These are phyloP conservation scores for Paraphoma sp. DNA, from an alignment of 2,329 filamentous ascomycete species.

Conservation along the genomic window DNA sequence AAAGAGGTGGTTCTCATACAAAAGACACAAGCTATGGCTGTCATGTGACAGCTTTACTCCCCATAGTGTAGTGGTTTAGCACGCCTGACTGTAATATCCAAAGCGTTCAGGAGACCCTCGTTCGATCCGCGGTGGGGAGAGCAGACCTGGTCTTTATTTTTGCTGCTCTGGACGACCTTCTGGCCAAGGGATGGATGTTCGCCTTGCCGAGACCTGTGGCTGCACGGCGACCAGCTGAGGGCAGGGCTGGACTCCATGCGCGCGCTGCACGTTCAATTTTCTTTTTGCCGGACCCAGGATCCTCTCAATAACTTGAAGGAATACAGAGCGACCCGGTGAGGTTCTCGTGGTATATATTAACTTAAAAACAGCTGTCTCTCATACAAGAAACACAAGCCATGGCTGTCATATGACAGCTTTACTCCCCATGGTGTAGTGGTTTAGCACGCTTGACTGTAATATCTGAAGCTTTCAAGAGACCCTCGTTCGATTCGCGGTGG, in stretches of 20 bases:
- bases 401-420: background rate
- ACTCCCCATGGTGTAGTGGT: slow-evolving; percentile 7
- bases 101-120: background rate
- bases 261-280: background rate
- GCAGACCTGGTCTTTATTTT: background rate
- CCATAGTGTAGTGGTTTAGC: slow-evolving; percentile 8
- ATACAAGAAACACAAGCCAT: slow-evolving; percentile 4
- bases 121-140: slow-evolving; percentile 5
- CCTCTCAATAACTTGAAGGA: too few relatives aligned
- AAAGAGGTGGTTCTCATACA: background rate
- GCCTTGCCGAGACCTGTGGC: background rate
- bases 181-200: background rate
- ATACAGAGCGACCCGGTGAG: too few relatives aligned
- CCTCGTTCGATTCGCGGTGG: slow-evolving; percentile 5
- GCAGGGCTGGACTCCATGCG: background rate
- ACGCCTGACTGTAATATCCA: slow-evolving; percentile 6
- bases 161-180: background rate
- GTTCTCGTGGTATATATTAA: background rate
- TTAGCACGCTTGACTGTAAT: slow-evolving; percentile 8
- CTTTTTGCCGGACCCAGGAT: background rate
- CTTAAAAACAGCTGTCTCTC: background rate
- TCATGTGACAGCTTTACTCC: slow-evolving; percentile 1
- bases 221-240: background rate
- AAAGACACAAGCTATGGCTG: slow-evolving; percentile 3
- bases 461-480: background rate